A percentile compares a stretch with the other conserved stretches of the same genome.
phyloP scores from a whole-genome alignment of 202 grass and related monocot genomes.

The Schoenoplectus tabernaemontani region DNA sequence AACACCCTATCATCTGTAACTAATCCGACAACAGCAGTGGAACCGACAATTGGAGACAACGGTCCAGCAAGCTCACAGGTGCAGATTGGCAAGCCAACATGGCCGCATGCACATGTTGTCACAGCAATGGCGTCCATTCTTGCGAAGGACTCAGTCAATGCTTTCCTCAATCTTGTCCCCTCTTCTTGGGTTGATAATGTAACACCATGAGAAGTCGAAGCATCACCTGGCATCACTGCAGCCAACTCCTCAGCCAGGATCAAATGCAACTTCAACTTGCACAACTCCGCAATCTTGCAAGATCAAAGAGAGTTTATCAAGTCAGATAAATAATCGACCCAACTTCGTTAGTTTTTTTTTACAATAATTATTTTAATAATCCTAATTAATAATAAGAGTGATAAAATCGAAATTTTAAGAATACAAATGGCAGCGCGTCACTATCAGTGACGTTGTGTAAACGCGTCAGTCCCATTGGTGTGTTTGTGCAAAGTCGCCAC shows the following conservation, averaged over 20 bases:
- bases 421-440: too few species aligned
- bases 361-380: too few species aligned
- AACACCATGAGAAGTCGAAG: neutral
- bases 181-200: neutral
- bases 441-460: too few species aligned
- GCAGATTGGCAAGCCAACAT: conserved; percentile 25
- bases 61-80: conserved; percentile 29
- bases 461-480: too few species aligned
- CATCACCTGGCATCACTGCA: neutral
- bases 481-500: too few species aligned
- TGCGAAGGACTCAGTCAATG: conserved; percentile 30
- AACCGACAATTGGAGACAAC: conserved; percentile 53
- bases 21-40: conserved; percentile 64
- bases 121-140: conserved; percentile 56
- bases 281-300: conserved; percentile 54
- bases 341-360: too few species aligned
- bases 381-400: too few species aligned
- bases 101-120: conserved; percentile 50
- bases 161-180: conserved; percentile 32
- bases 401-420: too few species aligned
- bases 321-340: neutral
- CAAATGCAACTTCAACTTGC: conserved; percentile 57
- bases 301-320: neutral
- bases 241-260: conserved; percentile 53
- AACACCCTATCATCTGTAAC: conserved; percentile 38